Evolutionary conservation across 140 eudicot species (phyloP), one percentile per base, ranked within the genome.

Genomic region (Cichorium intybus): DNA sequence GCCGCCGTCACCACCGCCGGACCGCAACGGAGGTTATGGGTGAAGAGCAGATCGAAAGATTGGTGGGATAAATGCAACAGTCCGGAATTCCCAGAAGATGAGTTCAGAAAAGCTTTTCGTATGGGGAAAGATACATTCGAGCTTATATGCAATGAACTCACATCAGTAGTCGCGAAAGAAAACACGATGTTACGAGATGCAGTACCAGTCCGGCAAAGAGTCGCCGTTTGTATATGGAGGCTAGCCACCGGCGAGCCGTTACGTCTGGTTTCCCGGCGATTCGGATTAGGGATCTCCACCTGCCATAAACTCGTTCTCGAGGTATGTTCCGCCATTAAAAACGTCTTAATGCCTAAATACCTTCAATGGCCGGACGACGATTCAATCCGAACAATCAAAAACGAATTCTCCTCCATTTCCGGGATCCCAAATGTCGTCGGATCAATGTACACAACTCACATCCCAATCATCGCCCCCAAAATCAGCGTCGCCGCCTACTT

Each of bases 41-140:
- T 92, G 68, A 92, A 83, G 60, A 76, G 68, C 23, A 66, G 98
- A 61, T 92, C 98, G 11, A 83, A 69, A 31, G 98, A 85, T 4
- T 92, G 98, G 98, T 92, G 98, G 98, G 98, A 92, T 72, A 89
- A 85, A 60, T 92, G 95, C 63, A 92, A 78, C 72, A 83, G 95
- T 39, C 70, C 89, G 2, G 98, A 92, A 2, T 92, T 77, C 26
- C 98, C 98, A 0, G 98, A 92, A 4, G 82, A 83, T 2, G 98
- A 92, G 10, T 92, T 92, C 46, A 79, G 77, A 27, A 88, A 85
- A 34, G 83, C 88, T 0, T 92, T 92, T 69, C 27, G 96, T 12
- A 92, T 92, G 98, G 96, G 96, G 16, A 88, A 88, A 68, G 87
- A 77, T 6, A 92, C 98, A 1, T 92, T 92, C 57, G 96, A 88